phyloP scores from a whole-genome alignment of 768 basidiomycete species.

The Chalciporus chontae region DNA sequence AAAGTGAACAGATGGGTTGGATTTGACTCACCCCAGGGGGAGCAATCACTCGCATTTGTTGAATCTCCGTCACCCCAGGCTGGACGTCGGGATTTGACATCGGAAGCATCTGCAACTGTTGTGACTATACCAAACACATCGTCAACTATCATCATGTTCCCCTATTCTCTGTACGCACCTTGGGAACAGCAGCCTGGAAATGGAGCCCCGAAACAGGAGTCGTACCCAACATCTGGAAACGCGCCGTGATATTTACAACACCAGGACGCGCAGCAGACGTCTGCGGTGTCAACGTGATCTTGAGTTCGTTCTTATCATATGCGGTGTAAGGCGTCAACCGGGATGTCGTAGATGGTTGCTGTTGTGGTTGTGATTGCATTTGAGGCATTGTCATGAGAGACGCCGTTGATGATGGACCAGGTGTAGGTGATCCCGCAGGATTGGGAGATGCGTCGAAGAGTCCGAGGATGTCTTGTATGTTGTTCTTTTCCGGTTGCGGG shows the following conservation, averaged over 20 bases:
- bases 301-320: conserved; percentile 89
- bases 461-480: conserved; percentile 87
- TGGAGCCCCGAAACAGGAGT: conserved; percentile 61
- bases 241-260: conserved; percentile 84
- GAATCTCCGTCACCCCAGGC: conserved; percentile 83
- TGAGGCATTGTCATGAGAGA: conserved; percentile 38
- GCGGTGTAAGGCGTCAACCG: conserved; percentile 74
- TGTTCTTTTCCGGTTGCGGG: conserved; percentile 48
- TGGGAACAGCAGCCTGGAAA: conserved; percentile 98
- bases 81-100: conserved; percentile 85
- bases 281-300: conserved; percentile 87
- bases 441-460: conserved; percentile 64
- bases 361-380: conserved; percentile 34
- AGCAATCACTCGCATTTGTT: conserved; percentile 90
- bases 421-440: conserved; percentile 23
- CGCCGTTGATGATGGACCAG: conserved; percentile 20
- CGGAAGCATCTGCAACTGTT: conserved; percentile 96
- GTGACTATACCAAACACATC: conserved; percentile 56
- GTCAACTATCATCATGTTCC: background rate
- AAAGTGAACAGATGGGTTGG: background rate
- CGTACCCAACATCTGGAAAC: conserved; percentile 69
- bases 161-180: conserved; percentile 44
- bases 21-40: conserved; percentile 69
- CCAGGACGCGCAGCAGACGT: conserved; percentile 79
- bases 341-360: conserved; percentile 35